A percentile compares a stretch with the other conserved stretches of the same genome.
phyloP scores from a whole-genome alignment of 2,329 filamentous ascomycete species.

The Monosporascus cannonballus region DNA sequence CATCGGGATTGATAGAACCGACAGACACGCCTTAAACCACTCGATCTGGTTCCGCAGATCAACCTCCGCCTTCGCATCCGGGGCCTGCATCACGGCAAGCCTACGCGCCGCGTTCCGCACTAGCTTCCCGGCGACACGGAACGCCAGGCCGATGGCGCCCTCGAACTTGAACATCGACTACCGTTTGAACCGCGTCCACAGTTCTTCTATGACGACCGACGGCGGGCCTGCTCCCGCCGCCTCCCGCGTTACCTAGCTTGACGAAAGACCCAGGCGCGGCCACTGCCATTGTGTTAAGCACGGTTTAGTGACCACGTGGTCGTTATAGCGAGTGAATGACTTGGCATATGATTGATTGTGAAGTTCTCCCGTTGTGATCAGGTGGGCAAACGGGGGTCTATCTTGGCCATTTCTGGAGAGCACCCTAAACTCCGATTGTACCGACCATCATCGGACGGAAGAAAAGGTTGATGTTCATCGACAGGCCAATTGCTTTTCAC shows the following conservation, averaged over 20 bases:
- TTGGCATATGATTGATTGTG: no score
- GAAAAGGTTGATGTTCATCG: no score
- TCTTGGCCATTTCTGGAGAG: no score
- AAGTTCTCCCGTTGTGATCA: no score
- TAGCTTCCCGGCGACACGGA: slow-evolving; percentile 5
- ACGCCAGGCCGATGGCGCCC: slow-evolving; percentile 4
- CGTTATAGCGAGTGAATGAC: no score
- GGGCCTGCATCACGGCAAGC: slow-evolving; percentile 6
- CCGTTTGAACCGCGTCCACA: slow-evolving; percentile 3
- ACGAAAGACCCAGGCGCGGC: background rate
- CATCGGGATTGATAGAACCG: background rate
- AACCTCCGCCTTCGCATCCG: background rate
- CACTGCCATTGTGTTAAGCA: no score
- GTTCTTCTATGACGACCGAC: background rate
- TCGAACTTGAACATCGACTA: slow-evolving; percentile 4
- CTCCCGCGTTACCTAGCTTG: background rate
- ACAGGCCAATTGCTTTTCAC: no score
- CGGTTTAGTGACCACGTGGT: no score
- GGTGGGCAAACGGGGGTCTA: no score
- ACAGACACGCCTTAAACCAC: slow-evolving; percentile 2
- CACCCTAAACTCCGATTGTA: no score
- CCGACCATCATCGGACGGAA: no score
- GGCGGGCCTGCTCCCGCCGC: no score
- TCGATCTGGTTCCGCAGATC: slow-evolving; percentile 7
- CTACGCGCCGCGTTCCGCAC: slow-evolving; percentile 1